Percentiles rank a stretch among this genome's conserved stretches.
These are phyloP conservation scores for Gaeumannomyces tritici DNA, from an alignment of 2,329 filamentous ascomycete genomes.

Conservation along the genomic window DNA sequence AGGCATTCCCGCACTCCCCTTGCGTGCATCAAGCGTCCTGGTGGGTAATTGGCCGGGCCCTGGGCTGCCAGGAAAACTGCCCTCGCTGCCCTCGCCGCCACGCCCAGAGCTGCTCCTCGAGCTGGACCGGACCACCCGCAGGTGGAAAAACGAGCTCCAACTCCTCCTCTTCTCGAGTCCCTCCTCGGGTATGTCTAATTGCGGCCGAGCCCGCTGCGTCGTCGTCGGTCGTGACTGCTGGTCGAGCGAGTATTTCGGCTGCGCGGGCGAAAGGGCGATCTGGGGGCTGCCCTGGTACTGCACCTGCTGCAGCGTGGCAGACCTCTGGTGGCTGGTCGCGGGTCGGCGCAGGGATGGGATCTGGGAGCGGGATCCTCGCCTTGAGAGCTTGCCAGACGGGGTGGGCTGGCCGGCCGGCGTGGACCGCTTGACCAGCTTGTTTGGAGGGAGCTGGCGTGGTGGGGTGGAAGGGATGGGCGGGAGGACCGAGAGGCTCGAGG, in stretches of 20 bases:
- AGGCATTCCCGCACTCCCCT: conserved; percentile 9
- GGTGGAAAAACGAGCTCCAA: conserved; percentile 52
- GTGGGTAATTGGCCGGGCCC: conserved; percentile 22
- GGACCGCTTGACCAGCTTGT: conserved; percentile 70
- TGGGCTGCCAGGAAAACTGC: too few species aligned
- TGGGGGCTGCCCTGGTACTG: conserved; percentile 13
- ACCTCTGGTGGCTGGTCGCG: conserved; percentile 71
- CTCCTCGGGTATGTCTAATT: conserved; percentile 5
- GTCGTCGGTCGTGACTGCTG: conserved; percentile 18
- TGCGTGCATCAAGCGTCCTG: conserved; percentile 17
- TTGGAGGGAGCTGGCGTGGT: conserved; percentile 45
- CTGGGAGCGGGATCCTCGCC: conserved; percentile 47
- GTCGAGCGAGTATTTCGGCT: conserved; percentile 22
- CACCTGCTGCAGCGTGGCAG: conserved; percentile 55
- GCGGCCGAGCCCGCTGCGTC: conserved; percentile 7
- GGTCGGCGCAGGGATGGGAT: conserved; percentile 60
- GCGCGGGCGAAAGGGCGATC: conserved; percentile 9
- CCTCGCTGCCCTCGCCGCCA: conserved; percentile 17
- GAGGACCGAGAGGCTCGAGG: conserved; percentile 57
- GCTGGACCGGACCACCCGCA: conserved; percentile 20
- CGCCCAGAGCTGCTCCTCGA: conserved; percentile 17
- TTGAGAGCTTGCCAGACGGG: conserved; percentile 29
- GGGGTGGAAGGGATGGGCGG: conserved; percentile 25
- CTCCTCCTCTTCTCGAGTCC: conserved; percentile 12
- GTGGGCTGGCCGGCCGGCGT: conserved; percentile 22